Evolutionary conservation across 495 filamentous ascomycete species (phyloP).

Genomic region (Niebla homalea): DNA sequence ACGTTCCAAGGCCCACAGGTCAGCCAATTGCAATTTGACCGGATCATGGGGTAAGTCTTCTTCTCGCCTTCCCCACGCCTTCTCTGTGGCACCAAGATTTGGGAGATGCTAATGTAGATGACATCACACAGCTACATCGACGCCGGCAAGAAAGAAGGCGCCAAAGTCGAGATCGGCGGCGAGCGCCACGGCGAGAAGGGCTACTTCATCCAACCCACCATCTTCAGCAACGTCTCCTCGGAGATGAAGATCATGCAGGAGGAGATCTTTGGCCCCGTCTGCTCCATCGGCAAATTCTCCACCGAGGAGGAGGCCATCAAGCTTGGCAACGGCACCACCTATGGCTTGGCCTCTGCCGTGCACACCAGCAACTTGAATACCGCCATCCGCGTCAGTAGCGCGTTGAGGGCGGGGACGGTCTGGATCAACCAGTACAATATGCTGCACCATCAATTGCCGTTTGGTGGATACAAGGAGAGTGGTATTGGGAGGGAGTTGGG

Average conservation of each 20-base stretch:
- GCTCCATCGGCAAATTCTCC: conserved; percentile 88
- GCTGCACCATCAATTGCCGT: conserved; percentile 68
- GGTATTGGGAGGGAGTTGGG: conserved; percentile 92
- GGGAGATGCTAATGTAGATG: too few species aligned
- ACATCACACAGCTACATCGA: conserved; percentile 57
- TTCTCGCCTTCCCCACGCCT: background rate
- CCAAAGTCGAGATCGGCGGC: conserved; percentile 74
- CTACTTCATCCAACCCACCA: conserved; percentile 96
- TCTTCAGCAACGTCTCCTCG: conserved; percentile 77
- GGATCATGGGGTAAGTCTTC: conserved; percentile 64
- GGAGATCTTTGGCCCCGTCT: conserved; percentile 96
- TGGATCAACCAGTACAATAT: conserved; percentile 94
- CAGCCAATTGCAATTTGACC: conserved; percentile 87
- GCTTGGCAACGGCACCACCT: conserved; percentile 68
- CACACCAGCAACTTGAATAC: conserved; percentile 93
- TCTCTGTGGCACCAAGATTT: background rate
- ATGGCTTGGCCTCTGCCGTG: conserved; percentile 75
- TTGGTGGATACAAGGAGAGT: conserved; percentile 87
- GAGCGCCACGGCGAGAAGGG: conserved; percentile 79
- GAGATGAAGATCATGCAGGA: conserved; percentile 99
- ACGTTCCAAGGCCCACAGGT: conserved; percentile 99
- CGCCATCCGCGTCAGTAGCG: conserved; percentile 75
- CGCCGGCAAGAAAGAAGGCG: conserved; percentile 74
- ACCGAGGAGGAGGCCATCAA: conserved; percentile 72
- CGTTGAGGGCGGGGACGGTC: conserved; percentile 75